Conservation (phyloP, 371 early-diverging fungal species). For the Mucor velutinosus region DNA sequence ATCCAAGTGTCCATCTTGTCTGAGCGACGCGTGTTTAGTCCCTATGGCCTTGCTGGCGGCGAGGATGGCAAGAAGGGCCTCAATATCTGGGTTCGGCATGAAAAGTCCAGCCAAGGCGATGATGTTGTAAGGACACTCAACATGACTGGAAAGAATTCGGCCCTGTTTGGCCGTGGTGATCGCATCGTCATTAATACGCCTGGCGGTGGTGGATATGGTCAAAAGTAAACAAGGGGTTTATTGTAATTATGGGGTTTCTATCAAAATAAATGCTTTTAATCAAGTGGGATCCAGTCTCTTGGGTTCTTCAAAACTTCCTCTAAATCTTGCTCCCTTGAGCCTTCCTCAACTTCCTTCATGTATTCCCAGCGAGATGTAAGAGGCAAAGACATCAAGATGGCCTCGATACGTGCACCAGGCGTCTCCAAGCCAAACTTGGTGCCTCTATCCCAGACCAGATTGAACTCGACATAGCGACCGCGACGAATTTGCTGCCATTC, state of each 20-base stretch:
- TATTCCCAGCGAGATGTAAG: slow-evolving; percentile 87
- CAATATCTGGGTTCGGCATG: slow-evolving; percentile 78
- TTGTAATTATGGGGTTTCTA: background rate
- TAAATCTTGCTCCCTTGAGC: slow-evolving; percentile 71
- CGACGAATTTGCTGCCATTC: slow-evolving; percentile 84
- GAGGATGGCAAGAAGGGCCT: slow-evolving; percentile 70
- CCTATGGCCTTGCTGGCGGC: slow-evolving; percentile 93
- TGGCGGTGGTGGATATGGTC: slow-evolving; percentile 89
- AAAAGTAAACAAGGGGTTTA: background rate
- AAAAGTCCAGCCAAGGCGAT: slow-evolving; percentile 33
- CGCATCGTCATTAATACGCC: slow-evolving; percentile 85
- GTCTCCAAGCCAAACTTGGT: slow-evolving; percentile 88
- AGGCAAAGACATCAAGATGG: slow-evolving; percentile 83
- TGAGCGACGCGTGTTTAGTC: slow-evolving; percentile 89
- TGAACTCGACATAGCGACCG: slow-evolving; percentile 89
- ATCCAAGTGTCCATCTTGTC: slow-evolving; percentile 90
- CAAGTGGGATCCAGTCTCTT: slow-evolving; percentile 74
- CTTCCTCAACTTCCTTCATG: slow-evolving; percentile 67
- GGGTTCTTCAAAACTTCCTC: slow-evolving; percentile 81
- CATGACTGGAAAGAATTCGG: slow-evolving; percentile 88
- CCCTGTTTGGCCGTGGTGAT: slow-evolving; percentile 75
- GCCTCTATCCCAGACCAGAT: slow-evolving; percentile 83
- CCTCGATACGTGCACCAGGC: slow-evolving; percentile 82
- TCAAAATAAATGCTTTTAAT: slow-evolving; percentile 9
- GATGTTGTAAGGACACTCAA: slow-evolving; percentile 53